phyloP scores from a whole-genome alignment of 495 filamentous ascomycete genomes.

The Penicillium simplicissimum region DNA sequence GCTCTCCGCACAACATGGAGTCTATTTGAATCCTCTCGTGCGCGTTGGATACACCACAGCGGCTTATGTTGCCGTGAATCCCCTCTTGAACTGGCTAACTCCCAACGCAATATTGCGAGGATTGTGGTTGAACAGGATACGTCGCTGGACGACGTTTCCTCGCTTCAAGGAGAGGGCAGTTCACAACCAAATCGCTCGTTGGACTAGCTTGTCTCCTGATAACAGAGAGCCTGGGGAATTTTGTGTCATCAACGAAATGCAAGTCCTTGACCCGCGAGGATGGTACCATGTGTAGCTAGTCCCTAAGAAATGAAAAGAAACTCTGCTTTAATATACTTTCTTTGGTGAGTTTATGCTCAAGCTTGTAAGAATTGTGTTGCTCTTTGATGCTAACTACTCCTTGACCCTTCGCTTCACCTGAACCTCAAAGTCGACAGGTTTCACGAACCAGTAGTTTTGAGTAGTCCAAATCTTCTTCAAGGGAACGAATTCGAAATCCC shows the following conservation, averaged over 20 bases:
- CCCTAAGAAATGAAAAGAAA: background rate
- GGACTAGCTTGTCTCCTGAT: slow-evolving; percentile 37
- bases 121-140: slow-evolving; percentile 60
- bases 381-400: background rate
- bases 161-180: slow-evolving; percentile 42
- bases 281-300: slow-evolving; percentile 69
- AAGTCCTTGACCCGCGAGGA: slow-evolving; percentile 70
- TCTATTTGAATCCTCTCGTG: slow-evolving; percentile 77
- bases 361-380: no score
- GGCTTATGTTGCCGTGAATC: slow-evolving; percentile 58
- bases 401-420: slow-evolving; percentile 10
- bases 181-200: slow-evolving; percentile 40
- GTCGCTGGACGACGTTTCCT: slow-evolving; percentile 47
- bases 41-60: slow-evolving; percentile 67
- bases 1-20: slow-evolving; percentile 52
- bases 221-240: slow-evolving; percentile 56
- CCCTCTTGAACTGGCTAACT: slow-evolving; percentile 42
- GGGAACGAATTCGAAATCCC: slow-evolving; percentile 42
- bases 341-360: no score
- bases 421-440: slow-evolving; percentile 42
- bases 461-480: slow-evolving; percentile 38
- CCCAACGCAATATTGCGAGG: slow-evolving; percentile 37
- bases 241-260: slow-evolving; percentile 85
- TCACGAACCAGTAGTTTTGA: slow-evolving; percentile 51
- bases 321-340: background rate